These are phyloP conservation scores for Aspergillus affinis DNA, from an alignment of 495 filamentous ascomycete species.

Conservation along the genomic window DNA sequence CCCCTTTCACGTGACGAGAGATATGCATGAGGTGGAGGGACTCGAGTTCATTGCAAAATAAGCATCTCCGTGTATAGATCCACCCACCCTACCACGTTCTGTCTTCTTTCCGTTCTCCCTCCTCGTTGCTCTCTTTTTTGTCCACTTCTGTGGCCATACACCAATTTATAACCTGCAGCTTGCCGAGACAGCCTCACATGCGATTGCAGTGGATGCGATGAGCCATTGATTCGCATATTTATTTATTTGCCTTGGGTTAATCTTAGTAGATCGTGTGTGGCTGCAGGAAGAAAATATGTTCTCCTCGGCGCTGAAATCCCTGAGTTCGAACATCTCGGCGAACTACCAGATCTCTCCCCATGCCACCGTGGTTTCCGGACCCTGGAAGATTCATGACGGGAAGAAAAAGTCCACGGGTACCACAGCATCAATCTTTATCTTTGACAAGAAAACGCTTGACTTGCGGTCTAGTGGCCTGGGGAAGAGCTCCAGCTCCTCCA, in stretches of 20 bases:
- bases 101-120: neutral
- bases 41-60: neutral
- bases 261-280: neutral
- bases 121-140: neutral
- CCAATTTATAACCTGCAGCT: neutral
- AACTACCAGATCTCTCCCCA: slow-evolving; percentile 79
- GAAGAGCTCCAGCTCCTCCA: slow-evolving; percentile 60
- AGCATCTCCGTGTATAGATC: neutral
- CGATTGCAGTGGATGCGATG: neutral
- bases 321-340: slow-evolving; percentile 84
- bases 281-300: slow-evolving; percentile 62
- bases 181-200: neutral
- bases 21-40: neutral
- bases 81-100: neutral
- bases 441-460: slow-evolving; percentile 85
- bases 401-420: slow-evolving; percentile 94
- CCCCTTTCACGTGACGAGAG: neutral
- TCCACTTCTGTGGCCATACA: neutral
- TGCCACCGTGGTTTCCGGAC: slow-evolving; percentile 71
- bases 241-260: neutral
- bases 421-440: slow-evolving; percentile 87
- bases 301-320: slow-evolving; percentile 85
- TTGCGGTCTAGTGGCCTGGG: slow-evolving; percentile 58
- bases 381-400: slow-evolving; percentile 96
- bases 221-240: neutral